phyloP scores from a whole-genome alignment of 2,329 filamentous ascomycete genomes.

The Gliomastix tumulicola region DNA sequence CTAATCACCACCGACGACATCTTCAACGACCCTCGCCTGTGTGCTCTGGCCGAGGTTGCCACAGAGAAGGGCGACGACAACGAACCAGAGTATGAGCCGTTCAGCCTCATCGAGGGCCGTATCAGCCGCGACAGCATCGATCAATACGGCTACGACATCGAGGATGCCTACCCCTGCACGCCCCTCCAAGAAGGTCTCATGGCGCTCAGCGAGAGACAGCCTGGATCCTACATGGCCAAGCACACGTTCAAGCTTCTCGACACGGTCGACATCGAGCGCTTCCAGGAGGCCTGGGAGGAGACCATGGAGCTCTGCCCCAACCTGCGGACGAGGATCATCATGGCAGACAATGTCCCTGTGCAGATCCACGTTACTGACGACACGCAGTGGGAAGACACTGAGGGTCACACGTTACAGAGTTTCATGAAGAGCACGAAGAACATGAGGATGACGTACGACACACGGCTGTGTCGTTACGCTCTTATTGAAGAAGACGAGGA shows the following conservation, averaged over 20 bases:
- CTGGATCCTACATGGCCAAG: conserved; percentile 22
- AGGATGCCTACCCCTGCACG: conserved; percentile 42
- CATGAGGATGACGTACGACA: background rate
- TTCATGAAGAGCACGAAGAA: background rate
- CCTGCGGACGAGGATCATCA: background rate
- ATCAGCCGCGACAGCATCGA: too few relatives aligned
- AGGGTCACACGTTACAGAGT: background rate
- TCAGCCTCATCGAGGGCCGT: background rate
- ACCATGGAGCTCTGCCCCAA: background rate
- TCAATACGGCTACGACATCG: conserved; percentile 12
- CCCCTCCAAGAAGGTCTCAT: conserved; percentile 41
- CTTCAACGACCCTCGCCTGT: conserved; percentile 1
- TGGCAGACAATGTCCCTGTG: background rate
- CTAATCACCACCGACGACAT: background rate
- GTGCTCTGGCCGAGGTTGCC: background rate
- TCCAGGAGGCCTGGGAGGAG: conserved; percentile 6
- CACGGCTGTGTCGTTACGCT: background rate
- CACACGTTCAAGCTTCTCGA: conserved; percentile 11
- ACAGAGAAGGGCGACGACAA: background rate
- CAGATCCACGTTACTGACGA: background rate
- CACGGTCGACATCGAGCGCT: conserved; percentile 8
- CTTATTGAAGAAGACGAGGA: background rate
- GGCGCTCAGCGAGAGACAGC: conserved; percentile 31
- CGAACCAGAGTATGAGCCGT: background rate
- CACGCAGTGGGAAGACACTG: background rate